These are phyloP conservation scores for Neofusicoccum umdonicola DNA, from an alignment of 2,329 filamentous ascomycete species.

Conservation along the genomic window DNA sequence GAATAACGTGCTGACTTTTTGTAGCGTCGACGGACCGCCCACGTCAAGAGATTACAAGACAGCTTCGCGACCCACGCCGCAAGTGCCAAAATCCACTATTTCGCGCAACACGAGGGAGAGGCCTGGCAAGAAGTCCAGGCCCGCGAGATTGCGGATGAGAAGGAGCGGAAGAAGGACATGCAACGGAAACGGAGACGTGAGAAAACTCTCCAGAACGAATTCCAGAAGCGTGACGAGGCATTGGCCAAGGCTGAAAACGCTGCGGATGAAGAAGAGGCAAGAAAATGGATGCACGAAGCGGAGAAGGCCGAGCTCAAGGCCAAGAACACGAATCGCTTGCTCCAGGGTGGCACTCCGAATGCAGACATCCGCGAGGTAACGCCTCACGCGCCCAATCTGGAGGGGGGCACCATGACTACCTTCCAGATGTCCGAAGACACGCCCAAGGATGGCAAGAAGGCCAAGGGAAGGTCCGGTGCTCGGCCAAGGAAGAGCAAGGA, in stretches of 20 bases:
- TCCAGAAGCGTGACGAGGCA: slow-evolving; percentile 77
- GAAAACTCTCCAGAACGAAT: slow-evolving; percentile 87
- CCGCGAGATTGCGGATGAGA: slow-evolving; percentile 87
- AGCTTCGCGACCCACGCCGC: slow-evolving; percentile 67
- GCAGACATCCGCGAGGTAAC: slow-evolving; percentile 73
- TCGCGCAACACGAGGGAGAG: slow-evolving; percentile 72
- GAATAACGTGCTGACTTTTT: slow-evolving; percentile 19
- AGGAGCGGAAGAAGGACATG: slow-evolving; percentile 99
- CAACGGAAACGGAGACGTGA: slow-evolving; percentile 93
- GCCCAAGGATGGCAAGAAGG: slow-evolving; percentile 40
- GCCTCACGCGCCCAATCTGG: slow-evolving; percentile 73
- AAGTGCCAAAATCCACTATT: slow-evolving; percentile 72
- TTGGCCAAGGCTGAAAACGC: slow-evolving; percentile 74
- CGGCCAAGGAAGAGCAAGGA: slow-evolving; percentile 86
- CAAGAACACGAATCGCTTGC: slow-evolving; percentile 80
- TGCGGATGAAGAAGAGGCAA: slow-evolving; percentile 77
- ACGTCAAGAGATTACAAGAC: slow-evolving; percentile 55
- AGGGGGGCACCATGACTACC: slow-evolving; percentile 80
- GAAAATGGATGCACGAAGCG: slow-evolving; percentile 78
- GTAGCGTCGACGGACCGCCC: slow-evolving; percentile 59
- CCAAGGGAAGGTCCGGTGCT: slow-evolving; percentile 52
- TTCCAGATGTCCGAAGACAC: slow-evolving; percentile 68
- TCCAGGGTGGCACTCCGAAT: slow-evolving; percentile 73
- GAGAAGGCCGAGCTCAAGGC: slow-evolving; percentile 92
- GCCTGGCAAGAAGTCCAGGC: slow-evolving; percentile 85